Evolutionary conservation across 352 stramenopile genomes (phyloP), one percentile per base, ranked within the genome.

Genomic region (Phytophthora idaei): DNA sequence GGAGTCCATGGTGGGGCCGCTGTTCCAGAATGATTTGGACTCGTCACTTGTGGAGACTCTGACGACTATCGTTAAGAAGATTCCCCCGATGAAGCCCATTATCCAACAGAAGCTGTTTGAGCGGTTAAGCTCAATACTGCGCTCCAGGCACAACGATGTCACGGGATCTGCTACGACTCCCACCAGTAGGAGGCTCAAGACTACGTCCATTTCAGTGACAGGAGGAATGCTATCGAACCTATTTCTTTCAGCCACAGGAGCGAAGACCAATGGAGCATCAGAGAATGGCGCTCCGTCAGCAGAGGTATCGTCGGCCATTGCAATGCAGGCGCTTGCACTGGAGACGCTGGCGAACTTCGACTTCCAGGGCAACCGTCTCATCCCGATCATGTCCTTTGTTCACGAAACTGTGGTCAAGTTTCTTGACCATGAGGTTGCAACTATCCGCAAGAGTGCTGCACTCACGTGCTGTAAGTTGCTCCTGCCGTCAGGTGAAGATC

Each of bases 401-500:
- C 89, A 96, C 49, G 84, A 94, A 66, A 92, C 82, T 5, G 89
- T 96, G 25, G 89, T 94, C 4, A 94, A 93, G 45, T 96, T 95
- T 52, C 73, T 96, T 12, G 89, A 96, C 39, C 87, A 96, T 57
- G 89, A 96, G 46, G 83, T 92, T 37, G 83, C 87, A 3, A 82
- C 80, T 29, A 94, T 96, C 34, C 89, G 89, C n/a, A 90, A 91
- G 45, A 93, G 83, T 42, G 89, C 89, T 1, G 89, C 89, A n/a
- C 88, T 94, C 39, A 96, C 89, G 21, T 96, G 89, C 53, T 96
- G 89, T 67, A 94, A 94, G 61, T 70, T 96, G 36, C 68, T 94
- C 60, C 58, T 96, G 8, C 87, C 89, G 3, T 71, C 76, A 3
- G 83, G 81, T 9, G 85, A 94, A 79, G 79, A 90, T 47, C 78